These are phyloP conservation scores for Pharnaceum exiguum DNA, from an alignment of 148 eudicot genomes.

Conservation along the genomic window DNA sequence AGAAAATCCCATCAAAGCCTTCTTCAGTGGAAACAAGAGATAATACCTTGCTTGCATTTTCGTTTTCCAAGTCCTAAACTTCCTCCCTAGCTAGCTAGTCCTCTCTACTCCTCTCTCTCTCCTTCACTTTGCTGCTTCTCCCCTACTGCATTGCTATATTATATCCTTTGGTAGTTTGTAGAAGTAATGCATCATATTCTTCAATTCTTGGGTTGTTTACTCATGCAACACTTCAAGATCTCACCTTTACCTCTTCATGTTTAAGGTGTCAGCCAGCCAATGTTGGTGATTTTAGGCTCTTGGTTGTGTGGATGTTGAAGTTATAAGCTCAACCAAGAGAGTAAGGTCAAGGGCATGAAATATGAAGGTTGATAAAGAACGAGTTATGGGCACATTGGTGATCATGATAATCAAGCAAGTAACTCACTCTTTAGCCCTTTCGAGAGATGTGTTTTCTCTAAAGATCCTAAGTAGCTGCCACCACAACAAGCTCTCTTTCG, in stretches of 20 bases:
- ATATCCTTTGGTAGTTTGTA: background rate
- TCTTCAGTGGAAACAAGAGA: background rate
- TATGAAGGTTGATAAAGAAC: background rate
- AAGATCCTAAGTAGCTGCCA: constrained; percentile 7
- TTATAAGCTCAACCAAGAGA: background rate
- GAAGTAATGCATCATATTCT: constrained; percentile 15
- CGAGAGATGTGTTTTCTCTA: constrained; percentile 21
- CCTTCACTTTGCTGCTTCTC: background rate
- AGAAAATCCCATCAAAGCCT: constrained; percentile 20
- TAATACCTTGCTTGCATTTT: background rate
- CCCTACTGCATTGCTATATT: background rate
- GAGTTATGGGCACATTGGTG: background rate
- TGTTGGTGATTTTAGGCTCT: background rate
- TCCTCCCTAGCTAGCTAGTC: background rate
- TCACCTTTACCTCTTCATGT: background rate
- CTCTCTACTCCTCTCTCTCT: background rate
- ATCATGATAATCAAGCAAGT: constrained; percentile 5
- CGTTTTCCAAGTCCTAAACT: background rate
- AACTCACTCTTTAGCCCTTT: background rate
- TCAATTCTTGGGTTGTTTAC: background rate
- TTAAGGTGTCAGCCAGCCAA: background rate
- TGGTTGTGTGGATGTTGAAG: background rate
- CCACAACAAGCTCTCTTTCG: constrained; percentile 5
- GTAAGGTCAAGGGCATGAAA: background rate
- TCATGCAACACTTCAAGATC: background rate